These are phyloP conservation scores for Didymellaceae sp. DNA, from an alignment of 2,329 filamentous ascomycete species.

Conservation along the genomic window DNA sequence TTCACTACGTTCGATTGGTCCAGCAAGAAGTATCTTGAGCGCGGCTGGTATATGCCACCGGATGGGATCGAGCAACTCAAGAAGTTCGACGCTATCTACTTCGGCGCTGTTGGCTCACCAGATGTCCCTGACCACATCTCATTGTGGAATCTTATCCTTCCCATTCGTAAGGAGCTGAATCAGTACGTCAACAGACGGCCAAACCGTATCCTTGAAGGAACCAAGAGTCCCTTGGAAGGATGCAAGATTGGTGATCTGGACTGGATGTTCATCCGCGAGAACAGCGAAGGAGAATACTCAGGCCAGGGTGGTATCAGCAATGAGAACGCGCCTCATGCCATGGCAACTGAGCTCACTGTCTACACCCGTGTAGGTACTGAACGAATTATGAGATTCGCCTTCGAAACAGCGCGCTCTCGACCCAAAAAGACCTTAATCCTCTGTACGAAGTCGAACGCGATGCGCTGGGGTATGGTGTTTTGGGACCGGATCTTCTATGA, in stretches of 20 bases:
- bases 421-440: conserved; percentile 57
- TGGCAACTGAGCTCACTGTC: conserved; percentile 56
- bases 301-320: conserved; percentile 56
- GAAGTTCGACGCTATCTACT: conserved; percentile 62
- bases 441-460: conserved; percentile 59
- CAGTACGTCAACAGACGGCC: conserved; percentile 73
- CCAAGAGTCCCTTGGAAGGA: conserved; percentile 49
- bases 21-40: conserved; percentile 56
- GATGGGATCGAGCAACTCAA: conserved; percentile 59
- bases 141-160: conserved; percentile 70
- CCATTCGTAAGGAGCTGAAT: conserved; percentile 70
- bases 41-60: conserved; percentile 61
- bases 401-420: conserved; percentile 53
- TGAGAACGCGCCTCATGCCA: conserved; percentile 48
- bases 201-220: conserved; percentile 53
- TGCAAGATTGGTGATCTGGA: conserved; percentile 50
- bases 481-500: conserved; percentile 58
- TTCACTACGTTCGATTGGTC: conserved; percentile 61
- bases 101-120: conserved; percentile 66
- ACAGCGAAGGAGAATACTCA: conserved; percentile 57
- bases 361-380: conserved; percentile 56
- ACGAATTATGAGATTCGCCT: conserved; percentile 57
- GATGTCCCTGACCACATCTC: conserved; percentile 71
- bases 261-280: conserved; percentile 58
- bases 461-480: conserved; percentile 57